Base-by-base conservation (phyloP, 2,329 filamentous ascomycete genomes). In the Fusarium transvaalense region DNA sequence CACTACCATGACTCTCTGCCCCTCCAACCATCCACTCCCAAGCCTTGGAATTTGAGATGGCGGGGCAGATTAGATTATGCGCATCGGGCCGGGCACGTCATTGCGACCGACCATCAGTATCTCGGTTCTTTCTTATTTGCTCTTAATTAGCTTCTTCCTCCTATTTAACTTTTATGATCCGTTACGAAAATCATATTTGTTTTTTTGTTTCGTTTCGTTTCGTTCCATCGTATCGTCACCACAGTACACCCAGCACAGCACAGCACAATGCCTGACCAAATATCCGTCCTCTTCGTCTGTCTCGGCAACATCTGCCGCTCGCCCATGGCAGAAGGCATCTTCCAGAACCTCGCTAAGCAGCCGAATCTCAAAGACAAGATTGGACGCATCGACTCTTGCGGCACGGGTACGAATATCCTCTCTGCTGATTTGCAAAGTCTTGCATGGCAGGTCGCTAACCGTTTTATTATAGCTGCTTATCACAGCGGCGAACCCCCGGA, bases 311-410 rank as follows among this genome's bases (percentile, higher is more conserved):
- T 98, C 76, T 99, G 94, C 78, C 85, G 87, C 64, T 97, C 94
- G 10, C 92, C 96, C 32, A 98, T 99, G 96, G 93, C 94, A 45
- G 95, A 98, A 83, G 96, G 92, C 50, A 92, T 97, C 69, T 98
- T 99, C 82, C 88, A 89, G 61, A 87, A 90, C 63, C 82, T 96
- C 39, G 86, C 86, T 39, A 84, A 86, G 70, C 86, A 90, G 71
- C 80, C 86, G 46, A 83, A 87, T 25, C 89, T 88, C 74, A 83
- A 85, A 73, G 83, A 80, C 46, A 81, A 84, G 63, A 88, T 97
- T 75, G 82, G 82, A 17, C 82, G 82, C 62, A 89, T 97, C 71
- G 96, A 98, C 79, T 97, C 92, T 10, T 96, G 93, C 78, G 96
- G 96, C 50, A 99, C 96, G 19, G 88, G 86, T 86, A 57, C 38